Evolutionary conservation across 2,329 filamentous ascomycete genomes (phyloP).

Genomic region (Aspergillus brasiliensis): DNA sequence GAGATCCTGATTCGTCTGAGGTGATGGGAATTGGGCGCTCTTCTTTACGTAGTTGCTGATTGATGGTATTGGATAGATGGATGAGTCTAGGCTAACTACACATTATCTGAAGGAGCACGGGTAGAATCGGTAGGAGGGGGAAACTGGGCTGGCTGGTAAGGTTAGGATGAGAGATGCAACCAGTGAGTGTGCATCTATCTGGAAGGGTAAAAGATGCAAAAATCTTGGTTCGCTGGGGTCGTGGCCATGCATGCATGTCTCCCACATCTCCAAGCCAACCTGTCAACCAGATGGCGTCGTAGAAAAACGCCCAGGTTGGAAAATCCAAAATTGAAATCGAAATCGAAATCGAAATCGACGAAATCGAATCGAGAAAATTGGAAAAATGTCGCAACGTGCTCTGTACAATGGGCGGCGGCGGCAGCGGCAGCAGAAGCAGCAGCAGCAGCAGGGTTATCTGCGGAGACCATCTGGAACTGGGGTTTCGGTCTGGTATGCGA

Average conservation of each 20-base stretch:
- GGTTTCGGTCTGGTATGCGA: too few species aligned
- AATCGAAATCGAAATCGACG: constrained; percentile 4
- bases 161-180: background rate
- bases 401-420: too few species aligned
- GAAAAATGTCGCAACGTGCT: background rate
- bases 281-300: constrained; percentile 16
- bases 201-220: background rate
- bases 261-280: constrained; percentile 2
- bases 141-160: background rate
- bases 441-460: too few species aligned
- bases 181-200: background rate
- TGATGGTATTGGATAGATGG: background rate
- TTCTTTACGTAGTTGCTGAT: too few species aligned
- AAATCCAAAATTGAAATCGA: constrained; percentile 5
- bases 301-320: background rate
- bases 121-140: background rate
- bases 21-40: background rate
- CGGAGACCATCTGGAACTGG: too few species aligned
- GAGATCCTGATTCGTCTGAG: too few species aligned
- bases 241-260: constrained; percentile 7
- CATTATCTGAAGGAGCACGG: background rate
- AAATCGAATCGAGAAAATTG: constrained; percentile 4
- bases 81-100: background rate
- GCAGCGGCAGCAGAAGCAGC: too few species aligned
- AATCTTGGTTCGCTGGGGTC: constrained; percentile 1